Conservation (phyloP, 176 grass and related monocot species). For the Eleusine coracana region DNA sequence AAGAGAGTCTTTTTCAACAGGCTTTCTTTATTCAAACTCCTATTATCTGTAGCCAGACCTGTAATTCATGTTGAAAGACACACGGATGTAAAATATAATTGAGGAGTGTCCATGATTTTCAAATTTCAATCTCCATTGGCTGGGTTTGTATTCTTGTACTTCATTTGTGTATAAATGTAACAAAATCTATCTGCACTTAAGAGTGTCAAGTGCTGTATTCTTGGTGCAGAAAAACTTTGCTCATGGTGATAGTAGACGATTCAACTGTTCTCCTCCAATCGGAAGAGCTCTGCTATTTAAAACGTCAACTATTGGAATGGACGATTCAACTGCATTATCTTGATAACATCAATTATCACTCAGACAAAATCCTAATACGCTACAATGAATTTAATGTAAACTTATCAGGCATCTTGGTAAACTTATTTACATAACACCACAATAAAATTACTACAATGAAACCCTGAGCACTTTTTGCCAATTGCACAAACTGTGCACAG, state of each 20-base stretch:
- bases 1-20: neutral
- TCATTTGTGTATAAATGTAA: slow-evolving; percentile 36
- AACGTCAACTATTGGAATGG: no score
- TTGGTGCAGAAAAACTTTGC: slow-evolving; percentile 17
- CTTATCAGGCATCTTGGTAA: neutral
- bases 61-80: slow-evolving; percentile 12
- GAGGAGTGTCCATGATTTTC: neutral
- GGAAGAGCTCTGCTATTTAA: no score
- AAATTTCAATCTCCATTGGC: neutral
- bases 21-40: slow-evolving; percentile 1
- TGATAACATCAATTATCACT: no score
- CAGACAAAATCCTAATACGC: no score
- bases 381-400: neutral
- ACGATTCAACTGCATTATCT: no score
- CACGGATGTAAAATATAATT: slow-evolving; percentile 37
- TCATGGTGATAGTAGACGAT: neutral
- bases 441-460: neutral
- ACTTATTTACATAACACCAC: neutral
- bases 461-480: neutral
- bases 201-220: slow-evolving; percentile 17
- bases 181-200: neutral
- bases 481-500: neutral
- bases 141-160: slow-evolving; percentile 26
- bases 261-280: no score
- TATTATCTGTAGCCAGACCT: neutral